Percentiles rank a stretch among this genome's conserved stretches.
Evolutionary conservation across 2,329 filamentous ascomycete genomes (phyloP).

Genomic region (Hyphodiscus sp.): DNA sequence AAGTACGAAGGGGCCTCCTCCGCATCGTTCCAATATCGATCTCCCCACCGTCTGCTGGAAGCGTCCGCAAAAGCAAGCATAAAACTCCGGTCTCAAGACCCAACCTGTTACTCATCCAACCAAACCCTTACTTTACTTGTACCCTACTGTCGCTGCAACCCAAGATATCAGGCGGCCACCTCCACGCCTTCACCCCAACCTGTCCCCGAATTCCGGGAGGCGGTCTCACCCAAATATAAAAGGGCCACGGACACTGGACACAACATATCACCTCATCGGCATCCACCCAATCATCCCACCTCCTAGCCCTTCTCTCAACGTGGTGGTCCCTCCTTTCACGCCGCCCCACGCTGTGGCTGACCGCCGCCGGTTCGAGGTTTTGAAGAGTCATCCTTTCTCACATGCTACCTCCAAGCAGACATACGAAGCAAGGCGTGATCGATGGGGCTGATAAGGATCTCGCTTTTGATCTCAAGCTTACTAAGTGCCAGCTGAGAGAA

Average conservation of each 20-base stretch:
- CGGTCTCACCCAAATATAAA: neutral
- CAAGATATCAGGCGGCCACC: constrained; percentile 3
- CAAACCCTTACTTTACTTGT: neutral
- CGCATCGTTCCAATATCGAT: too few species aligned
- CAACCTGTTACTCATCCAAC: neutral
- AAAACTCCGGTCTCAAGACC: neutral
- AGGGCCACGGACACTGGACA: neutral
- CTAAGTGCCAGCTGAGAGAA: neutral
- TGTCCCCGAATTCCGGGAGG: constrained; percentile 2
- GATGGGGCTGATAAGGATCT: neutral
- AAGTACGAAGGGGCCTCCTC: too few species aligned
- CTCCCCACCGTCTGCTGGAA: neutral
- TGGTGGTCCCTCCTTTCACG: too few species aligned
- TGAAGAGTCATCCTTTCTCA: neutral
- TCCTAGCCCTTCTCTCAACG: neutral
- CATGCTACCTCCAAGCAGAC: neutral
- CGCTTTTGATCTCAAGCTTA: neutral
- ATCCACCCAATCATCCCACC: neutral
- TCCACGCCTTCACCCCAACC: constrained; percentile 5
- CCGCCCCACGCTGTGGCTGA: neutral
- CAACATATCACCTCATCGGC: neutral
- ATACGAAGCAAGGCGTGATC: neutral
- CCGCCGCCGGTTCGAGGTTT: neutral
- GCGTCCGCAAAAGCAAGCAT: neutral
- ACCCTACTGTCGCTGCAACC: neutral